phyloP scores from a whole-genome alignment of 176 grass and related monocot species.

The Tillandsia fasciculata region DNA sequence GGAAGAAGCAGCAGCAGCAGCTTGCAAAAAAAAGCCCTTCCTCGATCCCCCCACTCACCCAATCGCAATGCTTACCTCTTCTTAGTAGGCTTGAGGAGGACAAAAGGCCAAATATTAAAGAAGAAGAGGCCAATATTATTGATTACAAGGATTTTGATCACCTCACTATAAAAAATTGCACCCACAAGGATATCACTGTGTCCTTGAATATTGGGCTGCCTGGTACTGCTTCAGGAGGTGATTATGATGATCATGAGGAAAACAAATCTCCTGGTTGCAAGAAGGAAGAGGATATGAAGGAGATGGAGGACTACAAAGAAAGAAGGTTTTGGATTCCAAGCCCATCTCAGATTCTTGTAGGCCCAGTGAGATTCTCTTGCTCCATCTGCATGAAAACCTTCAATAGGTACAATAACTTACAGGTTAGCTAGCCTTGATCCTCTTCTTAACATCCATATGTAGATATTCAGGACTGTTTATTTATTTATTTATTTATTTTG shows the following conservation, averaged over 20 bases:
- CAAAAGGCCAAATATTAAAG: conserved; percentile 13
- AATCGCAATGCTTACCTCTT: conserved; percentile 54
- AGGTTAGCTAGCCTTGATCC: conserved; percentile 30
- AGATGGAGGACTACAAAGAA: conserved; percentile 15
- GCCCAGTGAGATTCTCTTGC: conserved; percentile 76
- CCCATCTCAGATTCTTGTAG: conserved; percentile 66
- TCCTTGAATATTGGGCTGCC: conserved; percentile 63
- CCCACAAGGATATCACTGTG: conserved; percentile 13
- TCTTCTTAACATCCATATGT: no score
- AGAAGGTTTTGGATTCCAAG: conserved; percentile 77
- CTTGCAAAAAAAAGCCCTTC: no score
- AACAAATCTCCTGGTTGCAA: neutral
- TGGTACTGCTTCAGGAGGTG: conserved; percentile 20
- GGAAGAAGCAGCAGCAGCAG: neutral
- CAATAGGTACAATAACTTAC: conserved; percentile 96
- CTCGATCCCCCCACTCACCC: neutral
- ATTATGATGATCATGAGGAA: conserved; percentile 9
- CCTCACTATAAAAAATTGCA: no score
- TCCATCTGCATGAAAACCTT: conserved; percentile 85
- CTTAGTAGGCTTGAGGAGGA: conserved; percentile 58
- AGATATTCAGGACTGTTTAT: neutral
- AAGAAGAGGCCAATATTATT: conserved; percentile 7
- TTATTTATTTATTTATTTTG: neutral
- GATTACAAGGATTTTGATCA: no score
- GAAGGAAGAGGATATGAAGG: conserved; percentile 25